Conservation (phyloP, 768 basidiomycete species). For the Thelephora ganbajun region DNA sequence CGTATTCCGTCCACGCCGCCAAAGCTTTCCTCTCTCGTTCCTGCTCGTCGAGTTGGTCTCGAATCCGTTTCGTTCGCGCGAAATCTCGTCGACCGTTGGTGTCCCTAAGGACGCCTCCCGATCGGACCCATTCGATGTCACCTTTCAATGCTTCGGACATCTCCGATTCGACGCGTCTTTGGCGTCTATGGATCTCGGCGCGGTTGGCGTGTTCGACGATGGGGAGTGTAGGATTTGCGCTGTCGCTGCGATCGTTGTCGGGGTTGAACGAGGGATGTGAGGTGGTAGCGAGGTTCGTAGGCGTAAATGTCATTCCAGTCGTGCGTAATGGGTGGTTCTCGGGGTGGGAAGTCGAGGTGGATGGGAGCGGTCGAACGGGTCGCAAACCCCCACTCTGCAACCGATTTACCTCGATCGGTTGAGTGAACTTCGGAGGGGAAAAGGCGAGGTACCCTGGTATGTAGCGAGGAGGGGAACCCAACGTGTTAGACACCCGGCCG, state of each 20-base stretch:
- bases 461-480: no score
- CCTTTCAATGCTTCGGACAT: slow-evolving; percentile 29
- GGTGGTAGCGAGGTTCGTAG: no score
- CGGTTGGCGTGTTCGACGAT: not conserved
- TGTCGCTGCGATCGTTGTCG: not conserved
- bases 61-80: slow-evolving; percentile 33
- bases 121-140: slow-evolving; percentile 47
- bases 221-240: not conserved
- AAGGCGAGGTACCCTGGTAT: no score
- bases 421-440: no score
- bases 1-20: slow-evolving; percentile 39
- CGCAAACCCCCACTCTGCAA: no score
- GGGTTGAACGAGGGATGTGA: not conserved
- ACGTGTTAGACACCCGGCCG: no score
- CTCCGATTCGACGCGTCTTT: slow-evolving; percentile 18
- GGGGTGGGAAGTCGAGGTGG: no score
- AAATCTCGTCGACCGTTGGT: slow-evolving; percentile 32
- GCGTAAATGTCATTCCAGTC: no score
- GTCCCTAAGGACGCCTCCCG: slow-evolving; percentile 41
- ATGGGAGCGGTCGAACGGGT: no score
- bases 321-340: no score
- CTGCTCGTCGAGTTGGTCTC: slow-evolving; percentile 30
- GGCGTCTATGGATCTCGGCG: not conserved
- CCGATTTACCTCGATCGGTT: no score
- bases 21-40: slow-evolving; percentile 25